These are phyloP conservation scores for Pyrenochaeta sp. DNA, from an alignment of 2,329 filamentous ascomycete species.

Conservation along the genomic window DNA sequence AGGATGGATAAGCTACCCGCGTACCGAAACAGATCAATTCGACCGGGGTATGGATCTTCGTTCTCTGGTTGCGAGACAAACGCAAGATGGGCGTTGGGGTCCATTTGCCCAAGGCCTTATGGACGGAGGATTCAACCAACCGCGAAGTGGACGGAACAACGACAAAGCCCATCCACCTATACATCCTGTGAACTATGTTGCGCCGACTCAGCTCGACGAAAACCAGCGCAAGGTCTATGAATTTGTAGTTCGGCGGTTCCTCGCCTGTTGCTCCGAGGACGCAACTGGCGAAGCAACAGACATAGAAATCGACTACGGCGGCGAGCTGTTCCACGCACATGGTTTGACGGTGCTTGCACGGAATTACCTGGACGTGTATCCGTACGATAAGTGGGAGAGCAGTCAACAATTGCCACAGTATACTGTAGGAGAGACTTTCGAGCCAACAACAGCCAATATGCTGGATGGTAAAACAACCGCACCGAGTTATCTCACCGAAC, in stretches of 20 bases:
- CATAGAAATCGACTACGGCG: slow-evolving; percentile 82
- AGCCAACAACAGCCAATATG: slow-evolving; percentile 88
- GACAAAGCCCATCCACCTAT: slow-evolving; percentile 69
- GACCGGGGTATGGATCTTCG: slow-evolving; percentile 87
- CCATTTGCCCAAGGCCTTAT: slow-evolving; percentile 77
- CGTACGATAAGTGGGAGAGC: slow-evolving; percentile 96
- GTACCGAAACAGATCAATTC: slow-evolving; percentile 96
- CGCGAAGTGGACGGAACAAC: slow-evolving; percentile 84
- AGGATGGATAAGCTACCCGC: slow-evolving; percentile 96
- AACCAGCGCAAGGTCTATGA: slow-evolving; percentile 84
- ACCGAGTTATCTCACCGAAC: slow-evolving; percentile 89
- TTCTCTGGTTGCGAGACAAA: slow-evolving; percentile 82
- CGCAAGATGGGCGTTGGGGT: slow-evolving; percentile 78
- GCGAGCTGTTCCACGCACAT: slow-evolving; percentile 81
- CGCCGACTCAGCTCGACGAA: slow-evolving; percentile 65
- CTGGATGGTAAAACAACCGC: slow-evolving; percentile 88
- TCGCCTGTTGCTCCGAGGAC: slow-evolving; percentile 95
- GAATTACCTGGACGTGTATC: slow-evolving; percentile 95
- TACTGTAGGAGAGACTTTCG: slow-evolving; percentile 78
- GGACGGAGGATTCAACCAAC: slow-evolving; percentile 79
- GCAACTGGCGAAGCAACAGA: slow-evolving; percentile 86
- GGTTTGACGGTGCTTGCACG: slow-evolving; percentile 85
- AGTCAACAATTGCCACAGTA: slow-evolving; percentile 83
- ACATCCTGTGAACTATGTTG: slow-evolving; percentile 88
- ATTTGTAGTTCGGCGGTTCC: slow-evolving; percentile 88